Conservation (phyloP, 192 early-diverging fungal genomes). For the Podochytrium sp. region DNA sequence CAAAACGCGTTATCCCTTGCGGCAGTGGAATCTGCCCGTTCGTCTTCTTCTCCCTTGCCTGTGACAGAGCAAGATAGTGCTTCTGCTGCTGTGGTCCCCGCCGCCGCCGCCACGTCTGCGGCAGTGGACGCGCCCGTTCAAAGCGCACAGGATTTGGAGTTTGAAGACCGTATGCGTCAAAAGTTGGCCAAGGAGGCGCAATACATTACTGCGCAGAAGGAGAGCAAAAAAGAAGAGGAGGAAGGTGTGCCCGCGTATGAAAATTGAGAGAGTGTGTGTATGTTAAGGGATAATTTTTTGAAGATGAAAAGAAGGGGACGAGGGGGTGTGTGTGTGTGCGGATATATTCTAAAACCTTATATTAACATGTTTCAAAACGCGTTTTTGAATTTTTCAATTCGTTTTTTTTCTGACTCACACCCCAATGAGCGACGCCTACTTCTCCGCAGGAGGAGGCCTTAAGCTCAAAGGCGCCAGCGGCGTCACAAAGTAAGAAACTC, state of each 20-base stretch:
- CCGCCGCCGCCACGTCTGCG: not conserved
- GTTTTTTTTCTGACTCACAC: not conserved
- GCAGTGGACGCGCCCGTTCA: not conserved
- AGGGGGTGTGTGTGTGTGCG: not conserved
- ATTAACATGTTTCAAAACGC: not conserved
- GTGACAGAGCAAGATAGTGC: not conserved
- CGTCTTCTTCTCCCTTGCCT: not conserved
- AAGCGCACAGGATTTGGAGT: not conserved
- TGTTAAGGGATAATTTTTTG: not conserved
- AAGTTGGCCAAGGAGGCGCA: constrained; percentile 8
- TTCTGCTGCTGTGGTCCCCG: not conserved
- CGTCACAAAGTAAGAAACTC: constrained; percentile 53
- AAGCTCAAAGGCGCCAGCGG: constrained; percentile 60
- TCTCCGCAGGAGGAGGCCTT: constrained; percentile 62
- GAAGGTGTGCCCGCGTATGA: not conserved
- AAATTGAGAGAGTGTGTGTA: not conserved
- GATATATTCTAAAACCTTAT: not conserved
- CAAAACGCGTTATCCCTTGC: not conserved
- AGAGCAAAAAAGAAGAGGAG: not conserved
- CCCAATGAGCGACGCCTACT: constrained; percentile 26
- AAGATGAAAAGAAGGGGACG: not conserved
- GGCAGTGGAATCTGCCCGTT: not conserved
- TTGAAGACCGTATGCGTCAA: not conserved
- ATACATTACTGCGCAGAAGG: not conserved
- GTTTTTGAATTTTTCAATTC: not conserved